A percentile compares a stretch with the other conserved stretches of the same genome.
These are phyloP conservation scores for Rachicladosporium sp. DNA, from an alignment of 2,329 filamentous ascomycete species.

Conservation along the genomic window DNA sequence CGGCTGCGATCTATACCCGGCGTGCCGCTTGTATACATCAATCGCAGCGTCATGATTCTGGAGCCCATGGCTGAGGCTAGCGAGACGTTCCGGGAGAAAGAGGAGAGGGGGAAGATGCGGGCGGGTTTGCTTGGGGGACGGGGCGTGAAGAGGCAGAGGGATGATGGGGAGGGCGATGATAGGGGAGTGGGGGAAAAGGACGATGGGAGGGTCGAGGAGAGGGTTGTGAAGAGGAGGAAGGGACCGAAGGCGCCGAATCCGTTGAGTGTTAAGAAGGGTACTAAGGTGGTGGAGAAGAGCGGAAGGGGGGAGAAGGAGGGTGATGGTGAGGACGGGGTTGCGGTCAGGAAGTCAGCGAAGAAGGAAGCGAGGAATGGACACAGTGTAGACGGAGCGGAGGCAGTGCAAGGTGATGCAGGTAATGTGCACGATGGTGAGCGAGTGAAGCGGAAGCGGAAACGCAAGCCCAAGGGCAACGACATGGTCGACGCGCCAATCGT, in stretches of 20 bases:
- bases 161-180: slow-evolving; percentile 19
- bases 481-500: too few relatives aligned
- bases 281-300: slow-evolving; percentile 32
- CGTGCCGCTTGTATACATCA: slow-evolving; percentile 67
- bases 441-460: too few relatives aligned
- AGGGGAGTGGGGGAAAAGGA: slow-evolving; percentile 13
- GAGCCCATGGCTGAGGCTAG: slow-evolving; percentile 63
- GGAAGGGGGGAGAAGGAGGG: slow-evolving; percentile 6
- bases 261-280: slow-evolving; percentile 56
- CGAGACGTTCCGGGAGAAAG: slow-evolving; percentile 48
- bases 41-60: slow-evolving; percentile 65
- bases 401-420: too few relatives aligned
- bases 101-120: slow-evolving; percentile 64
- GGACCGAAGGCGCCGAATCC: slow-evolving; percentile 61
- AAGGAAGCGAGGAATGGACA: slow-evolving; percentile 14
- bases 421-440: too few relatives aligned
- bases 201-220: slow-evolving; percentile 26
- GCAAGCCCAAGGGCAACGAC: too few relatives aligned
- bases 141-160: slow-evolving; percentile 12
- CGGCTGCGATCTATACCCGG: slow-evolving; percentile 55
- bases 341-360: slow-evolving; percentile 9
- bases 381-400: too few relatives aligned
- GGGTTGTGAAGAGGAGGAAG: slow-evolving; percentile 37
- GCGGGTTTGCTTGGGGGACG: slow-evolving; percentile 44
- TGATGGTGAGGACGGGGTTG: too few relatives aligned